A percentile compares a stretch with the other conserved stretches of the same genome.
phyloP scores from a whole-genome alignment of 2,329 filamentous ascomycete genomes.

The Herpotrichia juniperi region DNA sequence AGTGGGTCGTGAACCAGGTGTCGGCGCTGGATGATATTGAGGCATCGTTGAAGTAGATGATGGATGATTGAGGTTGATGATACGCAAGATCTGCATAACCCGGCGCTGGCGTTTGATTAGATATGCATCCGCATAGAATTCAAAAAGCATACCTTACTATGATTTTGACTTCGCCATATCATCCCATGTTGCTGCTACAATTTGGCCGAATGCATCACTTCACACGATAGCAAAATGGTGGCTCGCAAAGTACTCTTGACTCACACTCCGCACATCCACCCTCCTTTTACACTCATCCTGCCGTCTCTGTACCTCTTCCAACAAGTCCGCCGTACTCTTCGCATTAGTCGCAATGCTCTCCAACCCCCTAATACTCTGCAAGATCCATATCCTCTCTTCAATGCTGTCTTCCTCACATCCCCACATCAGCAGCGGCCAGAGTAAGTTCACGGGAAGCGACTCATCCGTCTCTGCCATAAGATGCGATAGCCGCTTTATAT shows the following conservation, averaged over 20 bases:
- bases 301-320: constrained; percentile 46
- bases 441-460: constrained; percentile 60
- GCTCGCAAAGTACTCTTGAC: constrained; percentile 55
- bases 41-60: constrained; percentile 20
- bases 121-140: not conserved
- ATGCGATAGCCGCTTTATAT: constrained; percentile 56
- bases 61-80: not conserved
- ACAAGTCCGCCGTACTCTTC: constrained; percentile 46
- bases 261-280: constrained; percentile 48
- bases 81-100: not conserved
- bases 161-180: not conserved
- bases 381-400: constrained; percentile 59
- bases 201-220: constrained; percentile 9
- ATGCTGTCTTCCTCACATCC: constrained; percentile 61
- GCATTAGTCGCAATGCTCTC: constrained; percentile 49
- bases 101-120: constrained; percentile 7
- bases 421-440: constrained; percentile 64
- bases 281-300: constrained; percentile 45
- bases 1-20: constrained; percentile 50
- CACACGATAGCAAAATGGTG: constrained; percentile 61
- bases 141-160: not conserved
- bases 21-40: constrained; percentile 39
- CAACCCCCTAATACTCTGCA: constrained; percentile 52
- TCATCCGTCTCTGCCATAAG: constrained; percentile 54
- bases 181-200: not conserved